phyloP scores from a whole-genome alignment of 2,329 filamentous ascomycete species.

The Zymoseptoria passerinii region DNA sequence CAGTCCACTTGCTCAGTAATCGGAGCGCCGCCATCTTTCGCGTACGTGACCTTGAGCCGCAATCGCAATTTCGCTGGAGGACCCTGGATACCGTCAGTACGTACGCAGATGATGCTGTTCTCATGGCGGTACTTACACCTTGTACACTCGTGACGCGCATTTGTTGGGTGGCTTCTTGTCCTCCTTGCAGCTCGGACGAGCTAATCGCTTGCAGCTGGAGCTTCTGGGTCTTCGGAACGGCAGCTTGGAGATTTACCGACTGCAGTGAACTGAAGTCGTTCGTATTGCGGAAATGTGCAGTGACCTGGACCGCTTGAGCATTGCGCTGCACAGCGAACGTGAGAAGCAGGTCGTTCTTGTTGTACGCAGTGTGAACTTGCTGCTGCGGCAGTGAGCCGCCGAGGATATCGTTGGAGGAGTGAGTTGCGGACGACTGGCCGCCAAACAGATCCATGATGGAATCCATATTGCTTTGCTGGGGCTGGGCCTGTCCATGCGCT shows the following conservation, averaged over 20 bases:
- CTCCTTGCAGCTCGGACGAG: slow-evolving; percentile 63
- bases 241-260: slow-evolving; percentile 78
- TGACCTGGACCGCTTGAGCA: slow-evolving; percentile 69
- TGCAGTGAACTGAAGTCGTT: slow-evolving; percentile 54
- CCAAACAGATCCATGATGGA: slow-evolving; percentile 89
- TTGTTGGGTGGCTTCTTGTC: slow-evolving; percentile 76
- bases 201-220: slow-evolving; percentile 87
- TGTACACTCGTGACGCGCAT: slow-evolving; percentile 81
- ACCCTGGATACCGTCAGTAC: slow-evolving; percentile 45
- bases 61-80: slow-evolving; percentile 63
- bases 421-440: slow-evolving; percentile 28
- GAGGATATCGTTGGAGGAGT: slow-evolving; percentile 37
- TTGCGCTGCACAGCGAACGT: slow-evolving; percentile 79
- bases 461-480: slow-evolving; percentile 33
- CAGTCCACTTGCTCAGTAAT: slow-evolving; percentile 93
- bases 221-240: slow-evolving; percentile 93
- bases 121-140: slow-evolving; percentile 59
- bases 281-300: slow-evolving; percentile 72
- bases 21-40: slow-evolving; percentile 59
- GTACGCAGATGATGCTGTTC: neutral
- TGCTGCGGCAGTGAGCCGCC: slow-evolving; percentile 35
- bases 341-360: slow-evolving; percentile 75
- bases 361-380: slow-evolving; percentile 63
- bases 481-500: slow-evolving; percentile 23
- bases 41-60: slow-evolving; percentile 75